Conservation (phyloP, 176 grass and related monocot species). For the Microstegium vimineum region DNA sequence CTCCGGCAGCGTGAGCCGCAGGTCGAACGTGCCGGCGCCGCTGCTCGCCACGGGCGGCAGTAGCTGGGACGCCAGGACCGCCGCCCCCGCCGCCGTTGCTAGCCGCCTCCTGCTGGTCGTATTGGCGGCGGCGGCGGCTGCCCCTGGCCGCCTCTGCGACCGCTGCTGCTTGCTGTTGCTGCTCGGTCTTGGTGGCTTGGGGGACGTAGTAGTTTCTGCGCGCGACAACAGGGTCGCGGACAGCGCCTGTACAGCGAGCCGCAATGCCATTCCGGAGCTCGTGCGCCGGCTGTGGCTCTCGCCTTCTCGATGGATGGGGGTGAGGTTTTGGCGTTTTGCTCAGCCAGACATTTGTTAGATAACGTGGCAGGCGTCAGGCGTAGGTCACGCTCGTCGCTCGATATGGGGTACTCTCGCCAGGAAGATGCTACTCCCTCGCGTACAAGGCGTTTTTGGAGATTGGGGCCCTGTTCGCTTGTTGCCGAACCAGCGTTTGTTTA, state of each 20-base stretch:
- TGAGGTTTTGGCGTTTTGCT: not conserved
- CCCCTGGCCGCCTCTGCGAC: not conserved
- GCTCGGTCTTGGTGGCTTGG: not conserved
- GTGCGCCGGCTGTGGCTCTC: conserved; percentile 10
- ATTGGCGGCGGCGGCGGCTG: not conserved
- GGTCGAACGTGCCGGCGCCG: conserved; percentile 47
- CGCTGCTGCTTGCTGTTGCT: not conserved
- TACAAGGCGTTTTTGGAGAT: too few relatives aligned
- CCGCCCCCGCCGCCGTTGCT: not conserved
- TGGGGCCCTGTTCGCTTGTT: too few relatives aligned
- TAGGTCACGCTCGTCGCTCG: not conserved
- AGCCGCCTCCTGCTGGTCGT: conserved; percentile 24
- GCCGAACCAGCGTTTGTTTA: too few relatives aligned
- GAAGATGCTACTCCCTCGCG: too few relatives aligned
- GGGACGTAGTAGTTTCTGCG: conserved; percentile 15
- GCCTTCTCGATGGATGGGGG: not conserved
- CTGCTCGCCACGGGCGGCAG: conserved; percentile 17
- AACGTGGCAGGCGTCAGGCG: not conserved
- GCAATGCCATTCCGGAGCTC: conserved; percentile 41
- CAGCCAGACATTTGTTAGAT: conserved; percentile 42
- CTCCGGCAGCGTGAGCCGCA: conserved; percentile 54
- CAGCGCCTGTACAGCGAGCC: conserved; percentile 23
- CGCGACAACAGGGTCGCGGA: not conserved
- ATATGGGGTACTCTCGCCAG: not conserved
- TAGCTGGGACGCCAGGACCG: conserved; percentile 36